Percentiles rank a stretch among this genome's conserved stretches.
These are phyloP conservation scores for Ascobolus immersus DNA, from an alignment of 495 filamentous ascomycete genomes.

Conservation along the genomic window DNA sequence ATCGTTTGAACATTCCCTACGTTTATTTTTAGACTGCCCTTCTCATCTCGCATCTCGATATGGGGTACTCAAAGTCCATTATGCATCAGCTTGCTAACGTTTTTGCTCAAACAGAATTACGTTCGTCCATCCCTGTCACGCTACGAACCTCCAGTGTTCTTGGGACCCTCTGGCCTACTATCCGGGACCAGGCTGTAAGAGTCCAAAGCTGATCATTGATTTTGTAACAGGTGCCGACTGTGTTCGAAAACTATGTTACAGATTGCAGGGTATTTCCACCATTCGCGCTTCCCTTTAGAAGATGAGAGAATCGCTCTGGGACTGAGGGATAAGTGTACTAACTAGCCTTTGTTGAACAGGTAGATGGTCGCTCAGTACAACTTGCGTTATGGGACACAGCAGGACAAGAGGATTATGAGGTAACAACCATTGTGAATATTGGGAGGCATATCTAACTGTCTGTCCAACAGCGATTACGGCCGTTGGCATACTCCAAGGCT, in stretches of 20 bases:
- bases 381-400: conserved; percentile 97
- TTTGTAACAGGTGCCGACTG: conserved; percentile 84
- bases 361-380: conserved; percentile 87
- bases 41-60: not conserved
- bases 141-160: too few relatives aligned
- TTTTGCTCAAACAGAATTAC: conserved; percentile 27
- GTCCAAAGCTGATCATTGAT: conserved; percentile 3
- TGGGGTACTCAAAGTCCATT: not conserved
- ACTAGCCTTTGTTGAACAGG: conserved; percentile 6
- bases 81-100: conserved; percentile 4
- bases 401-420: conserved; percentile 97
- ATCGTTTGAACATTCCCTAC: too few relatives aligned
- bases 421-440: conserved; percentile 11
- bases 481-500: conserved; percentile 87
- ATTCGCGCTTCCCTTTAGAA: conserved; percentile 1
- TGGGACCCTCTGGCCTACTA: too few relatives aligned
- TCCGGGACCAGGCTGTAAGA: too few relatives aligned
- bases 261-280: conserved; percentile 53
- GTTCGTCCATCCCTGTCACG: too few relatives aligned
- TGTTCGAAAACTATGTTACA: conserved; percentile 99
- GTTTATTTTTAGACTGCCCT: not conserved
- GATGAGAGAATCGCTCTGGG: not conserved
- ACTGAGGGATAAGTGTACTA: conserved; percentile 1
- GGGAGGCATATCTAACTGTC: conserved; percentile 19
- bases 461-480: conserved; percentile 37